phyloP scores from a whole-genome alignment of 352 stramenopile genomes.

The Chrysophaeum taylorii region DNA sequence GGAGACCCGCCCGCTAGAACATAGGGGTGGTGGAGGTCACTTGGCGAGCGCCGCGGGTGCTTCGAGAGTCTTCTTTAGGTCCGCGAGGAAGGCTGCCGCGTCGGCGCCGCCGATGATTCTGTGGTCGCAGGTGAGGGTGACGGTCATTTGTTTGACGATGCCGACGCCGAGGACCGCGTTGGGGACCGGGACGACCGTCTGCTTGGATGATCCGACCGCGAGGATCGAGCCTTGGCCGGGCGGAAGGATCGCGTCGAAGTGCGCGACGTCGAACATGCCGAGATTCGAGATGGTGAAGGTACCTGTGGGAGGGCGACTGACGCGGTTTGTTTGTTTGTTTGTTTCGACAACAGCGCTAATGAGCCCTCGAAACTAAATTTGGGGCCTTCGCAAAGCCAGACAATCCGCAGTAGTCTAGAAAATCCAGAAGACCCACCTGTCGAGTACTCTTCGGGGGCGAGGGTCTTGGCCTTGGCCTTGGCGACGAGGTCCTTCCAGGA shows the following conservation, averaged over 20 bases:
- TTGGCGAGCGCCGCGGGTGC: conserved; percentile 27
- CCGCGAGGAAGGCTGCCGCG: conserved; percentile 64
- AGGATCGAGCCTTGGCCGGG: conserved; percentile 57
- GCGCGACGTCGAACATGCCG: conserved; percentile 67
- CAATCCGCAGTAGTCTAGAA: no score
- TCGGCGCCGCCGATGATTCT: conserved; percentile 70
- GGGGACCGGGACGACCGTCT: conserved; percentile 50
- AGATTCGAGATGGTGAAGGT: conserved; percentile 76
- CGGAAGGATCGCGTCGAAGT: conserved; percentile 68
- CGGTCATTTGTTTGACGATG: conserved; percentile 64
- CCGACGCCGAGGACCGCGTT: conserved; percentile 54
- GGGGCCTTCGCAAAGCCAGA: no score
- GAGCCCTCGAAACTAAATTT: no score
- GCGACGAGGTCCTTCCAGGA: conserved; percentile 69
- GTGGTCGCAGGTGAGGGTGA: conserved; percentile 71
- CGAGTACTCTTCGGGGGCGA: background rate
- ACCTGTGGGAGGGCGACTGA: no score
- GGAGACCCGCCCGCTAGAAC: no score
- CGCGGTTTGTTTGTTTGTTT: no score
- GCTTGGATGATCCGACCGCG: conserved; percentile 56
- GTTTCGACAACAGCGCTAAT: no score
- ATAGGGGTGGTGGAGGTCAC: no score
- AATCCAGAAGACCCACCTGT: no score
- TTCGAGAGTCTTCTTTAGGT: conserved; percentile 58
- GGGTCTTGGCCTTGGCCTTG: conserved; percentile 53